Evolutionary conservation across 2,329 filamentous ascomycete species (phyloP), one percentile per base, ranked within the genome.

Genomic region (Thelonectria blattea): DNA sequence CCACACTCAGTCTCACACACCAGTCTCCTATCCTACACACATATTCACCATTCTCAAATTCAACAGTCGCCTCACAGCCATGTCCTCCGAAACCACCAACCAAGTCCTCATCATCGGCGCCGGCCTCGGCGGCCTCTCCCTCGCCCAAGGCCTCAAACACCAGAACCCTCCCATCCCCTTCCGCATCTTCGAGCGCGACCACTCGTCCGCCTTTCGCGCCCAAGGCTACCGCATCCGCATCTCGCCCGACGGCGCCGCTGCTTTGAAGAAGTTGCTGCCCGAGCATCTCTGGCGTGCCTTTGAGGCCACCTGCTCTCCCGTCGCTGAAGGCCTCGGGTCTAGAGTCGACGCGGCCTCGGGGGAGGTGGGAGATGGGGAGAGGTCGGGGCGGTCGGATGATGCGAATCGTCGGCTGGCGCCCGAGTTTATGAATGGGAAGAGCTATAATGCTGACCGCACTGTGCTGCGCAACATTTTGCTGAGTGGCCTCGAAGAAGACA

Each of bases 171-270:
- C 61, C 32, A 22, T 67, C 9, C 46, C 58, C 7, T 61, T 65
- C 27, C 46, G 58, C 17, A 51, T 67, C 37, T 67, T 62, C 30
- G 65, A 67, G 54, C 63, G 65, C n/a, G 61, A 65, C 43, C 43
- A 58, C 17, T 65, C 60, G 2, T 54, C 63, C 22, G 24, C 42
- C 24, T 64, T 63, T 47, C 63, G 65, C 15, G 56, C 62, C n/a
- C 59, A 62, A 14, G 65, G 65, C n/a, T 67, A 67, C 39, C 61
- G 65, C 22, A 62, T 67, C n/a, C 60, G 62, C 20, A 67, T 67
- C 12, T 62, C 62, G 2, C 65, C 65, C 10, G 65, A 67, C n/a
- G 63, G 62, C 12, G 57, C 63, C 4, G 58, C 61, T 17, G 63
- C 58, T 24, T 55, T 67, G 18, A 54, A 58, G 18, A 54, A 55